Conservation (phyloP, 768 basidiomycete genomes). For the Cytidiella melzeri region DNA sequence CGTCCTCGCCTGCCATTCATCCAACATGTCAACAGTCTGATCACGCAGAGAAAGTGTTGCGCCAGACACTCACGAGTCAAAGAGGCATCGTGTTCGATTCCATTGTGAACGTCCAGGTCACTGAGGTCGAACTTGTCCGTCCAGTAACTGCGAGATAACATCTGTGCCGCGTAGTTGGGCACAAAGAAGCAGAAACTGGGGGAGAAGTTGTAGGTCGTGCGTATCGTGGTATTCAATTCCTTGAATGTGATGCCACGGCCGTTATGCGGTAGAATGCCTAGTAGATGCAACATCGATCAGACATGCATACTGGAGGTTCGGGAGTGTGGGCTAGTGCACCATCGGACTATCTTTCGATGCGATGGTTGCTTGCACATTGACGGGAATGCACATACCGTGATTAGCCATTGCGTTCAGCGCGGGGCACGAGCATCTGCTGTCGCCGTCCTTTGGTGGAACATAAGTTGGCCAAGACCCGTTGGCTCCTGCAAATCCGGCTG, state of each 20-base stretch:
- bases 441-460: constrained; percentile 47
- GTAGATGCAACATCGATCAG: no score
- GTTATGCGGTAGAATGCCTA: constrained; percentile 46
- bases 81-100: constrained; percentile 68
- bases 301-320: no score
- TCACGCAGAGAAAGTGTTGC: not conserved
- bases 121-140: constrained; percentile 56
- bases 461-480: constrained; percentile 68
- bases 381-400: constrained; percentile 63
- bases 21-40: not conserved
- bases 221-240: constrained; percentile 37
- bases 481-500: constrained; percentile 33
- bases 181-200: constrained; percentile 64
- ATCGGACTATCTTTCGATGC: not conserved
- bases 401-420: constrained; percentile 79
- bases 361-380: not conserved
- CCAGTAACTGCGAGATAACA: constrained; percentile 50
- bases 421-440: constrained; percentile 70
- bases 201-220: constrained; percentile 62
- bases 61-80: constrained; percentile 47
- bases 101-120: constrained; percentile 69
- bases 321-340: no score
- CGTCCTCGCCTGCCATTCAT: constrained; percentile 44
- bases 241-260: constrained; percentile 67
- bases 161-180: constrained; percentile 50